phyloP scores from a whole-genome alignment of 2,329 filamentous ascomycete genomes.

The Pleomassaria siparia region DNA sequence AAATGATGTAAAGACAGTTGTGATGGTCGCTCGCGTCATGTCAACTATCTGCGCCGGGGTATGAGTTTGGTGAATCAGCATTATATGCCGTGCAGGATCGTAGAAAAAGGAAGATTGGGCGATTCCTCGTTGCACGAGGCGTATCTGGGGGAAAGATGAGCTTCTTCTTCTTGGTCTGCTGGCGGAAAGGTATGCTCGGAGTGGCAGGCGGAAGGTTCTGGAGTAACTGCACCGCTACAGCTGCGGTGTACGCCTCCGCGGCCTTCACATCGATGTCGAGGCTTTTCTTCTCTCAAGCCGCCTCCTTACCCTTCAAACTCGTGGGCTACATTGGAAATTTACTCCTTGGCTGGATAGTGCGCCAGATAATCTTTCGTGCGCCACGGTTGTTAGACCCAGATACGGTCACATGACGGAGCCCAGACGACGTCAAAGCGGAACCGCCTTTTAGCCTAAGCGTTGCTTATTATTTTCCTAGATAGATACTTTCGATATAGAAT shows the following conservation, averaged over 20 bases:
- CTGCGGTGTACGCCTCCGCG: conserved; percentile 3
- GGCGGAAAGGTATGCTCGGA: too few relatives aligned
- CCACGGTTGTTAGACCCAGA: too few relatives aligned
- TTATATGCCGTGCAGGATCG: conserved; percentile 5
- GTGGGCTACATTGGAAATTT: conserved; percentile 8
- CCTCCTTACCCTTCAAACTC: conserved; percentile 2
- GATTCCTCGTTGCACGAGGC: background rate
- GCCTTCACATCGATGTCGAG: conserved; percentile 1
- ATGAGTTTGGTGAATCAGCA: conserved; percentile 11
- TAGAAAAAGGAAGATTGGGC: background rate
- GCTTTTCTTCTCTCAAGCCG: conserved; percentile 8
- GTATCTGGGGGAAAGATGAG: conserved; percentile 5
- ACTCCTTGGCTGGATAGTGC: conserved; percentile 7
- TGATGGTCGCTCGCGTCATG: conserved; percentile 10
- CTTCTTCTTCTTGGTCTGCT: too few relatives aligned
- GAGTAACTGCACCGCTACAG: background rate
- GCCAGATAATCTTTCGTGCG: too few relatives aligned
- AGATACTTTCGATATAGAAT: too few relatives aligned
- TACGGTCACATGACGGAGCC: too few relatives aligned
- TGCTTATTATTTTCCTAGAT: too few relatives aligned
- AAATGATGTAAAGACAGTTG: conserved; percentile 10
- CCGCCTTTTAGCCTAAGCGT: too few relatives aligned
- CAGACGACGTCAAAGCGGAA: too few relatives aligned
- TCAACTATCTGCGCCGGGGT: conserved; percentile 10
- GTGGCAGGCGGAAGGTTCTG: conserved; percentile 1